Evolutionary conservation across 306 rosid genomes (phyloP).

Genomic region (Prunus mume): DNA sequence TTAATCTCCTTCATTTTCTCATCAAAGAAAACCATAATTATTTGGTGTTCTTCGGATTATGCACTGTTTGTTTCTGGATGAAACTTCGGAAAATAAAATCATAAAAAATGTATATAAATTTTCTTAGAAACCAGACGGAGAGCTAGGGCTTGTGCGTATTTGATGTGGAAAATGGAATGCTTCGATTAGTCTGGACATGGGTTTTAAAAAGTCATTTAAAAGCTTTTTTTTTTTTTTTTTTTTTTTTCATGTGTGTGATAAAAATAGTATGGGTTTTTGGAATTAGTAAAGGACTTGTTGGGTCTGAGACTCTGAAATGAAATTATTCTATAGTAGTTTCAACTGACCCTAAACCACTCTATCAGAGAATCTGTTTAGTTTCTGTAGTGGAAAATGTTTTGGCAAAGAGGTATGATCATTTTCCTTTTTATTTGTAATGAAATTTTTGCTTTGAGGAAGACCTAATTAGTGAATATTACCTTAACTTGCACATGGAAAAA

Average conservation of each 20-base stretch:
- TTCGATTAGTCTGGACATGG: background rate
- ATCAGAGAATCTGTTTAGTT: background rate
- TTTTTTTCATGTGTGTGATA: background rate
- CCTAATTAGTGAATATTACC: background rate
- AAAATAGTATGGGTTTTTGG: background rate
- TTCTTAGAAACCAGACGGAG: background rate
- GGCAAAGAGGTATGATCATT: background rate
- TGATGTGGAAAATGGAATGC: background rate
- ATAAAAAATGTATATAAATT: background rate
- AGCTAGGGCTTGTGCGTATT: background rate
- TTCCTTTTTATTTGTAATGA: background rate
- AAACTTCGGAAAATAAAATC: background rate
- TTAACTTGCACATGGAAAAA: background rate
- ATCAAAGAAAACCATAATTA: background rate
- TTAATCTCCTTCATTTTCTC: background rate
- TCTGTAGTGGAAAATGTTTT: background rate
- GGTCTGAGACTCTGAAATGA: background rate
- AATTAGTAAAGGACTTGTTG: background rate
- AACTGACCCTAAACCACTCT: background rate
- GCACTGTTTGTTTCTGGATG: slow-evolving; percentile 10
- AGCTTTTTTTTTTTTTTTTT: too few relatives aligned
- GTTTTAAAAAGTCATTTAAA: background rate
- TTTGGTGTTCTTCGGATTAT: background rate
- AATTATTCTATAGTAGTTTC: background rate
- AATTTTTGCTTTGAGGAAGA: background rate